Evolutionary conservation across 805 yeast species (phyloP).

Genomic region (Myxozyma mucilagina): DNA sequence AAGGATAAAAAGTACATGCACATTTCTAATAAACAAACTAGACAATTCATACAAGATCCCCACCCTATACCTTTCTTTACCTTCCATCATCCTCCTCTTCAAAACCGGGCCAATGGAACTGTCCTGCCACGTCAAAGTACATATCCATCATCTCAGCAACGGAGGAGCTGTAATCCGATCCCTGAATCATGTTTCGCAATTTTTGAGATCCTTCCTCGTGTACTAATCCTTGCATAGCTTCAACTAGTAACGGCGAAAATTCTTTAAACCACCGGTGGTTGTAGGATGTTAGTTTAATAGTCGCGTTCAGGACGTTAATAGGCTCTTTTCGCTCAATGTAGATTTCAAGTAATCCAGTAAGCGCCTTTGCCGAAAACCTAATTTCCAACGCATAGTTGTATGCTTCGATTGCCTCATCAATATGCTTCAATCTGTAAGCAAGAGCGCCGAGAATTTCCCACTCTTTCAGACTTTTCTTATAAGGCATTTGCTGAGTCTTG

Average conservation of each 20-base stretch:
- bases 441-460: constrained; percentile 91
- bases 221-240: constrained; percentile 23
- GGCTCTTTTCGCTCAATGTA: constrained; percentile 47
- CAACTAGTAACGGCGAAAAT: constrained; percentile 30
- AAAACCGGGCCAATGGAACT: constrained; percentile 48
- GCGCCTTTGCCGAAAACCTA: constrained; percentile 79
- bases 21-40: no score
- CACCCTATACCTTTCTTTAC: neutral
- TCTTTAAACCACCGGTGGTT: constrained; percentile 96
- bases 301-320: constrained; percentile 61
- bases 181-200: constrained; percentile 58
- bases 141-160: constrained; percentile 58
- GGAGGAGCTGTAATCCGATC: constrained; percentile 63
- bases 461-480: constrained; percentile 75
- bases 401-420: constrained; percentile 83
- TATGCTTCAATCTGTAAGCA: constrained; percentile 81
- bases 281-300: constrained; percentile 90
- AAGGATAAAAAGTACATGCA: neutral
- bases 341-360: constrained; percentile 68
- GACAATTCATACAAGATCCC: neutral
- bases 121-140: constrained; percentile 50
- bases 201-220: constrained; percentile 32
- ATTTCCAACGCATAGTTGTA: constrained; percentile 68
- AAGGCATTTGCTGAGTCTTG: constrained; percentile 80
- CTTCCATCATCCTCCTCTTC: constrained; percentile 37